Evolutionary conservation across 768 basidiomycete species (phyloP), one percentile per base, ranked within the genome.

Genomic region (Suillus lakei): DNA sequence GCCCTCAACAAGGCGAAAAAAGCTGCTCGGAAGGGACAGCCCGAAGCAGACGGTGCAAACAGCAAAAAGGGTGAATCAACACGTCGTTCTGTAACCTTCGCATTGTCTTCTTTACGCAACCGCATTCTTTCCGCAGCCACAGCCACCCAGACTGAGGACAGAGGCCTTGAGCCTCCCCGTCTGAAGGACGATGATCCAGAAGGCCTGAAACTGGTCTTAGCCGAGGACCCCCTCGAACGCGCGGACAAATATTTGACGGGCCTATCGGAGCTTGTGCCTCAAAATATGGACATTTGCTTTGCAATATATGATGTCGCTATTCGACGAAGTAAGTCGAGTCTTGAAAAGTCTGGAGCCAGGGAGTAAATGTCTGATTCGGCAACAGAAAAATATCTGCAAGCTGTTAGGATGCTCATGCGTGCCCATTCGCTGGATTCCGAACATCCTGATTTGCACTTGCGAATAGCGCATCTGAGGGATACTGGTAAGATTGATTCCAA

Each of bases 1-100:
- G 91, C 91, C 0, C 89, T 89, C 74, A 93, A 93, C 78, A 95
- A 92, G 76, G 92, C 92, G 15, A 95, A 93, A 78, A 95, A 93
- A 75, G 85, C 90, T 0, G 89, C 88, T 1, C 82, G 83, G 67
- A 91, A 71, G 60, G 75, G 88, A 71, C 81, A 81, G 0, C 82
- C 86, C 66, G 91, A 91, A 39, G 63, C 66, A 60, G 90, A 91
- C 53, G 78, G 73, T 50, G 60, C 69, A 41, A 69, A 51, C 70
- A 60, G 78, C 63, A 92, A 92, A 78, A 93, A 93, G 81, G 82
- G 92, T 92, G 69, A 61, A 73, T 69, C 26, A 62, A 59, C 56
- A 61, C 60, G 63, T 69, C 66, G 39, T 66, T 60, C 61, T 69
- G 43, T 68, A 55, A 53, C 18, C 60, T 63, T 67, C 61, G 23